phyloP scores from a whole-genome alignment of 768 basidiomycete genomes.

The Kwoniella dejecticola region DNA sequence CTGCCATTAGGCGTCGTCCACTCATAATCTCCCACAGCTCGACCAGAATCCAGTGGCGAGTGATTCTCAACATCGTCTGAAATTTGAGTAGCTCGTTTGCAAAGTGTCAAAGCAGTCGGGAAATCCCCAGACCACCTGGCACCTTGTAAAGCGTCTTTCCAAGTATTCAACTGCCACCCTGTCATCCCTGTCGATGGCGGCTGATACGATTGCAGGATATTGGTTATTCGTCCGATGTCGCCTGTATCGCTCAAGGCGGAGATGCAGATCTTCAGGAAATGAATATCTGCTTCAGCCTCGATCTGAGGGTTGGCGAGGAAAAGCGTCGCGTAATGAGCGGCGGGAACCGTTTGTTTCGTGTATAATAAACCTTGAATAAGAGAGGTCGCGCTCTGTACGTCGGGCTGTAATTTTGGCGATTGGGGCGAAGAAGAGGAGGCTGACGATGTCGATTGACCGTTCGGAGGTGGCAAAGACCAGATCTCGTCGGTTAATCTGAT shows the following conservation, averaged over 20 bases:
- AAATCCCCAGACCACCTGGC: constrained; percentile 44
- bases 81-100: constrained; percentile 33
- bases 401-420: constrained; percentile 24
- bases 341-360: constrained; percentile 22
- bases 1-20: constrained; percentile 30
- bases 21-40: neutral
- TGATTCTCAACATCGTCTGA: constrained; percentile 15
- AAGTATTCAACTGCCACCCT: constrained; percentile 33
- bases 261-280: constrained; percentile 29
- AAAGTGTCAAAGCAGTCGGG: constrained; percentile 26
- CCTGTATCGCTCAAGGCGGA: constrained; percentile 28
- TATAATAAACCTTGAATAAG: constrained; percentile 30
- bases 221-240: constrained; percentile 29
- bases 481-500: constrained; percentile 4
- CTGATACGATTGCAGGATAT: constrained; percentile 34
- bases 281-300: constrained; percentile 14
- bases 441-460: constrained; percentile 8
- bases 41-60: neutral
- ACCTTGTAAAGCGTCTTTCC: constrained; percentile 35
- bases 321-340: constrained; percentile 34
- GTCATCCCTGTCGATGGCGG: constrained; percentile 15
- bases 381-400: constrained; percentile 35
- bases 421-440: neutral
- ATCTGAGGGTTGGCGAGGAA: constrained; percentile 27
- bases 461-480: constrained; percentile 19